A percentile compares a stretch with the other conserved stretches of the same genome.
These are phyloP conservation scores for Nothophoma quercina DNA, from an alignment of 2,329 filamentous ascomycete species.

Conservation along the genomic window DNA sequence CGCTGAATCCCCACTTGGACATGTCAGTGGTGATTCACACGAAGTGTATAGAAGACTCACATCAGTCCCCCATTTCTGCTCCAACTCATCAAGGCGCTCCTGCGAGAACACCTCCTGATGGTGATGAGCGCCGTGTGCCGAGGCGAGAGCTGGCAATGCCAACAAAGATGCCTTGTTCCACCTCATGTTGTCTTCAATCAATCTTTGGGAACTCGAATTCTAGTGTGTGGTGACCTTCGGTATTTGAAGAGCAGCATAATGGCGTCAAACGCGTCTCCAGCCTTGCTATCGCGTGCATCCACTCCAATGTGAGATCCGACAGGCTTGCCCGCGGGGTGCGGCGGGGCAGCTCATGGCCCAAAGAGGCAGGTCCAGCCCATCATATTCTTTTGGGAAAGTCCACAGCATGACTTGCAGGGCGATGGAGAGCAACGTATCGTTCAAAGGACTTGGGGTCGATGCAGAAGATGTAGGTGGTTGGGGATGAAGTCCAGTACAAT, in stretches of 20 bases:
- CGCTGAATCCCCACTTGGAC: slow-evolving; percentile 69
- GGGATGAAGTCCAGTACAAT: not conserved
- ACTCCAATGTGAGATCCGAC: slow-evolving; percentile 13
- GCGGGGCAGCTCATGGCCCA: slow-evolving; percentile 11
- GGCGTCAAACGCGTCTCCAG: slow-evolving; percentile 18
- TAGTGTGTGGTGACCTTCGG: not conserved
- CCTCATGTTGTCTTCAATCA: slow-evolving; percentile 4
- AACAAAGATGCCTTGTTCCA: slow-evolving; percentile 10
- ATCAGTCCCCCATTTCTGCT: slow-evolving; percentile 53
- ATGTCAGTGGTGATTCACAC: slow-evolving; percentile 13
- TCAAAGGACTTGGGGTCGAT: not conserved
- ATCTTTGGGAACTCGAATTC: not conserved
- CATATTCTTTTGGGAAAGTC: not conserved
- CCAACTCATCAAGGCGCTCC: slow-evolving; percentile 41
- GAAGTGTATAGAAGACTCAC: slow-evolving; percentile 25
- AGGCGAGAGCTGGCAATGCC: slow-evolving; percentile 9
- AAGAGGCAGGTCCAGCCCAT: slow-evolving; percentile 16
- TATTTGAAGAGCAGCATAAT: slow-evolving; percentile 8
- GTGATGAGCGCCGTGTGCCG: slow-evolving; percentile 29
- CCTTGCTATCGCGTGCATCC: slow-evolving; percentile 2
- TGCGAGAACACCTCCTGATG: slow-evolving; percentile 39
- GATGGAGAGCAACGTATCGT: not conserved
- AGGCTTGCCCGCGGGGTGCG: slow-evolving; percentile 10
- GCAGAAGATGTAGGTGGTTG: not conserved
- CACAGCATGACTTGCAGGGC: not conserved